These are phyloP conservation scores for Emergomyces africanus DNA, from an alignment of 2,329 filamentous ascomycete genomes.

Conservation along the genomic window DNA sequence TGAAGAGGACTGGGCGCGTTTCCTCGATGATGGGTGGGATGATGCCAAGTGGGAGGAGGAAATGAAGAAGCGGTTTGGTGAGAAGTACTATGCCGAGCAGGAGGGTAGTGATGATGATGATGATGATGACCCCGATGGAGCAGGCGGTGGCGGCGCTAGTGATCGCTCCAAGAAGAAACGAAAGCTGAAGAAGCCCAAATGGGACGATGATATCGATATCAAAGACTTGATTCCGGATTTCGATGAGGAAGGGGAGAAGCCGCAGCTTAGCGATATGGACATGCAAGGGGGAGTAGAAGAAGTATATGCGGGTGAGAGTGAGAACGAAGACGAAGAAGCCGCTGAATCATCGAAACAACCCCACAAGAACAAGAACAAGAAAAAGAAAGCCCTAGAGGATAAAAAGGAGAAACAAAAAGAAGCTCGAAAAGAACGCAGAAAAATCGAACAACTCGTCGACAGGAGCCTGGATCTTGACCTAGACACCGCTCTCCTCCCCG, in stretches of 20 bases:
- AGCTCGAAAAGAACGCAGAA: conserved; percentile 66
- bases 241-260: conserved; percentile 48
- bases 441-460: conserved; percentile 78
- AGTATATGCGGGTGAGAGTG: conserved; percentile 22
- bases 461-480: conserved; percentile 66
- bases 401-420: conserved; percentile 51
- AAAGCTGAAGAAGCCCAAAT: conserved; percentile 67
- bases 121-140: conserved; percentile 18
- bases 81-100: conserved; percentile 73
- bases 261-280: conserved; percentile 40
- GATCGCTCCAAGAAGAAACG: conserved; percentile 51
- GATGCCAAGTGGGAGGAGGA: conserved; percentile 80
- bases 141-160: conserved; percentile 9
- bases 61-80: conserved; percentile 79
- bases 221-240: conserved; percentile 83
- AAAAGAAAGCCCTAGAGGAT: conserved; percentile 37
- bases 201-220: conserved; percentile 97
- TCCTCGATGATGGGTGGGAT: conserved; percentile 81
- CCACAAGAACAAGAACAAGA: conserved; percentile 16
- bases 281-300: conserved; percentile 29
- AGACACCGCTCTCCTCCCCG: conserved; percentile 48
- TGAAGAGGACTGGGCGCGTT: conserved; percentile 69
- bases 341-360: conserved; percentile 35
- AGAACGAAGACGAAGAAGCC: conserved; percentile 25
- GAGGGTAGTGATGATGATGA: conserved; percentile 36